phyloP scores from a whole-genome alignment of 208 protist species.

The Giardia duodenalis region DNA sequence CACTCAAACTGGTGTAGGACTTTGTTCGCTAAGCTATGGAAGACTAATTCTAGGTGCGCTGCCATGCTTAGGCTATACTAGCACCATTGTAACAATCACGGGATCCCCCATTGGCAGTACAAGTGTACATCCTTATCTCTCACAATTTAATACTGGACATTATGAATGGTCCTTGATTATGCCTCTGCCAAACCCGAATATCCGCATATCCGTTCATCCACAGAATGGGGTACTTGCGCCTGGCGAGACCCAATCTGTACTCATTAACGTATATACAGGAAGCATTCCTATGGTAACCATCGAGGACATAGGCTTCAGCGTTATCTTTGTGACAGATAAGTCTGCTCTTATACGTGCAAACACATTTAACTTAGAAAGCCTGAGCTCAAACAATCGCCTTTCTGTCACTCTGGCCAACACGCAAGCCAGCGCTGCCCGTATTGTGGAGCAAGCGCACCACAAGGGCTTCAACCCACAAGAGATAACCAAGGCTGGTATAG shows the following conservation, averaged over 20 bases:
- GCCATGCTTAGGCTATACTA: not conserved
- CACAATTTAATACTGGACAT: not conserved
- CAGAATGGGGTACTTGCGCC: not conserved
- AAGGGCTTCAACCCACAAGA: not conserved
- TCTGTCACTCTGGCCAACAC: constrained; percentile 8
- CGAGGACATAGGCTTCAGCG: not conserved
- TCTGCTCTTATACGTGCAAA: too few species aligned
- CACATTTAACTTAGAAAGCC: not conserved
- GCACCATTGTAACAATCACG: not conserved
- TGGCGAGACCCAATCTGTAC: not conserved
- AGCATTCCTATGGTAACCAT: not conserved
- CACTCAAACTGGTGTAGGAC: not conserved
- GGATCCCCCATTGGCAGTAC: not conserved
- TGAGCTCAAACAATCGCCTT: not conserved
- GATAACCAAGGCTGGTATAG: constrained; percentile 1
- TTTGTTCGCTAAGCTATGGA: not conserved
- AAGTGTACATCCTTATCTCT: not conserved
- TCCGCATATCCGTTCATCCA: not conserved
- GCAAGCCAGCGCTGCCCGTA: not conserved
- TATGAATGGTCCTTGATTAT: not conserved
- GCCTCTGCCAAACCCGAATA: not conserved
- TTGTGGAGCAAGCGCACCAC: not conserved
- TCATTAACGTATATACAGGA: not conserved
- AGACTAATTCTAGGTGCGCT: not conserved
- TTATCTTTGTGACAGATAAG: not conserved